Base-by-base conservation (phyloP, 2,329 filamentous ascomycete species). In the Emericellopsis cladophorae region DNA sequence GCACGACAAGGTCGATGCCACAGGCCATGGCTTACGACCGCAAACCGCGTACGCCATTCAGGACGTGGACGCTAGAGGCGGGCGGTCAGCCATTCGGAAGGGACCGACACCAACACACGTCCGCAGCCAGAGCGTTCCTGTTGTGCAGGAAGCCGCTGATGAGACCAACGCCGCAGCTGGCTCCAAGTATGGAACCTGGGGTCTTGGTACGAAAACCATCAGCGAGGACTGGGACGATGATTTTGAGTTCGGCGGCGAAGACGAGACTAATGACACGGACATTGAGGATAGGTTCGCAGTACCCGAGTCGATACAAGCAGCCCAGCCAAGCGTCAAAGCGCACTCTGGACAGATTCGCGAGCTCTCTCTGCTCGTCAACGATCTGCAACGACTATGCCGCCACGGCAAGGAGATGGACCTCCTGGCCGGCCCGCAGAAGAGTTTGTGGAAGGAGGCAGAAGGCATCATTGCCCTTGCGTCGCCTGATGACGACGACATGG, bases 151-250 rank as follows among this genome's bases (percentile, higher is more conserved):
- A 51, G 61, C 50, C 59, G 67, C 60, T 45, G 81, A 71, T 55
- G 70, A 58, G 53, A 59, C 57, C 4, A 82, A 63, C 57, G 67
- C 58, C 53, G 26, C 26, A 12, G 45, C 74, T n/a, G 72, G 62
- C 2, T 64, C 72, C 40, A 89, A 88, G 51, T 90, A 87, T 53
- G 82, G 84, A 35, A 89, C 84, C 1, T 90, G 84, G 84, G 84
- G 83, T 3, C 64, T 87, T 34, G 78, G 81, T n/a, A 80, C 76
- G 46, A 89, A 89, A 57, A 81, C 76, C 14, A 79, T 80, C 10
- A 89, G 81, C 45, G 86, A 93, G 55, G 85, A 92, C 53, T 93
- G 86, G 86, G 86, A 90, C 50, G 84, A 89, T 47, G 86, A 93
- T 56, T 92, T 93, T 50, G 84, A 90, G 45, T 89, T 90, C 54